These are phyloP conservation scores for Calendula officinalis DNA, from an alignment of 129 eudicot species.

Conservation along the genomic window DNA sequence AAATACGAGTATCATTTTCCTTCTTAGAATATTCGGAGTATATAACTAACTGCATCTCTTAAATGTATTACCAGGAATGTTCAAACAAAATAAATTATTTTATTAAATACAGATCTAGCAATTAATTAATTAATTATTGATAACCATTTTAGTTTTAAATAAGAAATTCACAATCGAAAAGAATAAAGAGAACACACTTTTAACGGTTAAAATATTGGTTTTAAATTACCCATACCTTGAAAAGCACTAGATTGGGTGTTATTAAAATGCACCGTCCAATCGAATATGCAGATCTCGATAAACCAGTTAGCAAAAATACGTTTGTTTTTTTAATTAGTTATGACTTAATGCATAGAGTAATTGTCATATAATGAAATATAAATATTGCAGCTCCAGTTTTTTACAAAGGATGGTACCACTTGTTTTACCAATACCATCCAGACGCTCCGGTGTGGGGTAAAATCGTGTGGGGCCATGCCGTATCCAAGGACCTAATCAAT, in stretches of 20 bases:
- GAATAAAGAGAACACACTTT: constrained; percentile 22
- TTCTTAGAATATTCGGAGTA: too few relatives aligned
- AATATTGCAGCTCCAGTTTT: constrained; percentile 65
- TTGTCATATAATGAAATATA: neutral
- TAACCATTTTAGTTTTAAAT: neutral
- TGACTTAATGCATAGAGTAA: neutral
- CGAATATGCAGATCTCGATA: neutral
- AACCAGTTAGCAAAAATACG: too few relatives aligned
- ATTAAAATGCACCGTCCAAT: constrained; percentile 18
- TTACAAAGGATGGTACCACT: constrained; percentile 85
- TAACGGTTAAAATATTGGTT: constrained; percentile 11
- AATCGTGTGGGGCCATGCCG: constrained; percentile 90
- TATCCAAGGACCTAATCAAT: constrained; percentile 63
- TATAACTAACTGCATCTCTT: neutral
- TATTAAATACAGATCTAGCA: neutral
- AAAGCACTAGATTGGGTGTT: constrained; percentile 1
- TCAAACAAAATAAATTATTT: neutral
- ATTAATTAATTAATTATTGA: constrained; percentile 16
- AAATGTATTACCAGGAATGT: neutral
- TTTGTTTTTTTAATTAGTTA: neutral
- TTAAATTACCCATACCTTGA: constrained; percentile 20
- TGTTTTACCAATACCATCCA: constrained; percentile 89
- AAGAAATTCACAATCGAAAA: neutral
- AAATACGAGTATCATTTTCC: too few relatives aligned
- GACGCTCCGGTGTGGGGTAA: constrained; percentile 82